A percentile compares a stretch with the other conserved stretches of the same genome.
Evolutionary conservation across 2,329 filamentous ascomycete species (phyloP).

Genomic region (Cladophialophora bantiana): DNA sequence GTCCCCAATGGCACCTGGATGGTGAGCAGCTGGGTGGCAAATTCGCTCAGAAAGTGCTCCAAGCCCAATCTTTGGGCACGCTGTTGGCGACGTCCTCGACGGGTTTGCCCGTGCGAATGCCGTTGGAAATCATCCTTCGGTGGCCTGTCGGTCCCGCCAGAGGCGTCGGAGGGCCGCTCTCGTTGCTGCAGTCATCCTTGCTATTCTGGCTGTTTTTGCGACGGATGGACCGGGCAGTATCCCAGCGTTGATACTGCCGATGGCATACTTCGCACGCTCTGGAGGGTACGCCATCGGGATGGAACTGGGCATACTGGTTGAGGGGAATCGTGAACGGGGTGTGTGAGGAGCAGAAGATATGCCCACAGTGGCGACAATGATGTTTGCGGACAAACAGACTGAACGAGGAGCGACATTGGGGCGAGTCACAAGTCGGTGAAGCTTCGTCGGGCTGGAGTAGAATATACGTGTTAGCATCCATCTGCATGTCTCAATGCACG

Average conservation of each 20-base stretch:
- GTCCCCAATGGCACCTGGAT: background rate
- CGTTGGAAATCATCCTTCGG: conserved; percentile 37
- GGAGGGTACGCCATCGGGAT: conserved; percentile 62
- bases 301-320: conserved; percentile 69
- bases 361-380: conserved; percentile 71
- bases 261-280: conserved; percentile 68
- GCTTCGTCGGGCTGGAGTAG: conserved; percentile 62
- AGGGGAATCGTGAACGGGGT: conserved; percentile 64
- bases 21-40: background rate
- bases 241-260: conserved; percentile 65
- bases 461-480: conserved; percentile 28
- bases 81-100: conserved; percentile 60
- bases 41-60: conserved; percentile 64
- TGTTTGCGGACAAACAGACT: conserved; percentile 68
- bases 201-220: conserved; percentile 58
- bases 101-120: conserved; percentile 43
- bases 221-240: conserved; percentile 55
- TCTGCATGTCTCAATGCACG: conserved; percentile 21
- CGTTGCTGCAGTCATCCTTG: conserved; percentile 34
- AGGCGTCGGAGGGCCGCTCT: conserved; percentile 36
- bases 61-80: conserved; percentile 66
- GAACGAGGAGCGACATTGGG: conserved; percentile 65
- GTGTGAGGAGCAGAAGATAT: conserved; percentile 69
- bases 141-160: conserved; percentile 34
- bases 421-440: conserved; percentile 63